Base-by-base conservation (phyloP, 768 basidiomycete species). In the Pulveroboletus ravenelii region DNA sequence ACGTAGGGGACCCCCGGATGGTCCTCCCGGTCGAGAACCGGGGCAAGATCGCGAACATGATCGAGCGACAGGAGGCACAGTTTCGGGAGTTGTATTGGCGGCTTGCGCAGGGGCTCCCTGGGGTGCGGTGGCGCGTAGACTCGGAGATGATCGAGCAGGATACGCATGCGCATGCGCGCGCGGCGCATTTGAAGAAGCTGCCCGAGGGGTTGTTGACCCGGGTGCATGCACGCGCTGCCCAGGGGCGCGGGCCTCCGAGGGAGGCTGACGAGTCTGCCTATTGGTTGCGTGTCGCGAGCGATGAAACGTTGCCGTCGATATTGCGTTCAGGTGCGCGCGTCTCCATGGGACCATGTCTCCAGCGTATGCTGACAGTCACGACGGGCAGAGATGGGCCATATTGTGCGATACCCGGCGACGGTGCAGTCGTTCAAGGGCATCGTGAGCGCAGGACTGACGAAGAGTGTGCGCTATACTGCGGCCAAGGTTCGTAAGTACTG, bases 1-100 rank as follows among this genome's bases (percentile, higher is more conserved):
- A 99, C 62, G 70, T 70, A 37, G 93, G 93, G 17, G 93, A 99
- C 64, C 90, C 91, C 30, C 82, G 96, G 40, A 99, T 99, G 96
- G 58, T 88, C 41, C 79, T 94, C 5, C 93, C 93, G 1, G 93
- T 85, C 0, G 96, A 99, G 77, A 96, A 98, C 71, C 85, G 93
- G 27, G 76, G 81, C 53, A 99, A 99, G 72, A 87, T 99, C n/a
- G 73, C 73, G 41, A 98, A 97, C 69, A 97, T 99, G 59, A 94
- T 98, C 37, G 73, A 75, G 49, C 82, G 82, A 45, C 91, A 96
- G 71, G 74, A 77, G 15, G 77, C 78, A 15, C 90, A 93, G 66
- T 98, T 98, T 71, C 80, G 81, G 51, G 88, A 89, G 63, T 72
- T 98, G 51, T 98, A 98, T 74, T 82, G 84, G 64, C 79, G 84